These are phyloP conservation scores for Lactarius hengduanensis DNA, from an alignment of 768 basidiomycete species.

Conservation along the genomic window DNA sequence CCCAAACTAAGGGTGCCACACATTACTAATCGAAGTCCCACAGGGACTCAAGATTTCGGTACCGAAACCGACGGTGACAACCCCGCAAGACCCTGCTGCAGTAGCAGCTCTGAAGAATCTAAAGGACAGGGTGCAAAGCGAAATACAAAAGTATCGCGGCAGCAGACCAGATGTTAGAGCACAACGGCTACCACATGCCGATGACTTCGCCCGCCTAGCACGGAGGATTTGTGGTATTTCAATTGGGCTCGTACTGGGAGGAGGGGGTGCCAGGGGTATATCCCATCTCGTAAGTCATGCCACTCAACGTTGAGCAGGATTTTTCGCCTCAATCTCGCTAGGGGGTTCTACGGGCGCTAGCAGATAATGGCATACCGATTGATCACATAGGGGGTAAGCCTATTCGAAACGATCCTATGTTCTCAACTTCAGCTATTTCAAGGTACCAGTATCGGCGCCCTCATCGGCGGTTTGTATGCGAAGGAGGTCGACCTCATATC, in stretches of 20 bases:
- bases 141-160: constrained; percentile 84
- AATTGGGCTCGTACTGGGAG: constrained; percentile 92
- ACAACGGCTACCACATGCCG: constrained; percentile 76
- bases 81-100: constrained; percentile 82
- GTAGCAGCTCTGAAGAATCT: constrained; percentile 87
- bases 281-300: constrained; percentile 54
- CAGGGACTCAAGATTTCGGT: constrained; percentile 72
- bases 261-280: constrained; percentile 94
- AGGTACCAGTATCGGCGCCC: constrained; percentile 88
- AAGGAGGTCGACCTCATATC: constrained; percentile 90
- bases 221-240: constrained; percentile 89
- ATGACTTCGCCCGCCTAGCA: constrained; percentile 91
- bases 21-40: constrained; percentile 13
- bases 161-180: constrained; percentile 58
- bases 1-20: no score
- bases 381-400: constrained; percentile 81
- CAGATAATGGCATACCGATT: constrained; percentile 90
- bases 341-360: constrained; percentile 91
- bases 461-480: constrained; percentile 94
- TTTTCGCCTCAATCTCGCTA: constrained; percentile 35
- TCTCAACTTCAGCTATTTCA: constrained; percentile 18
- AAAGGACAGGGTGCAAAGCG: constrained; percentile 88
- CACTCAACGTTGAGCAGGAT: constrained; percentile 39
- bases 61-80: constrained; percentile 50
- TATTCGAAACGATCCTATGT: neutral